Base-by-base conservation (phyloP, 129 eudicot species). In the Arctium minus region DNA sequence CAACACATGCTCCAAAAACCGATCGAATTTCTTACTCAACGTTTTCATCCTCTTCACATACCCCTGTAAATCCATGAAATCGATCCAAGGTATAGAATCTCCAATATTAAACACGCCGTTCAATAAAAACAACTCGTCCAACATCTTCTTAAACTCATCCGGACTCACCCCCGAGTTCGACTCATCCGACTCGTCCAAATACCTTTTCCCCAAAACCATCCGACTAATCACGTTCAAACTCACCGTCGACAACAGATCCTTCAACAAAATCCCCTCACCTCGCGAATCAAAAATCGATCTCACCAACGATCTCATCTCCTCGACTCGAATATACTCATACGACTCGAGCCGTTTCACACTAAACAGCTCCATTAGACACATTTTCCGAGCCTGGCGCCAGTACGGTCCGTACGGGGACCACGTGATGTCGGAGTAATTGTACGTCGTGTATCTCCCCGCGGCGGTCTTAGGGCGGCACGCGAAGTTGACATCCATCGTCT, bases 81-180 rank as follows among this genome's bases (percentile, higher is more conserved):
- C 82, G 27, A 92, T 17, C 83, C 87, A 92, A 1, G 98, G 97
- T 1, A 93, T 93, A 32, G 85, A 85, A 86, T 94, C 98, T 2
- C 98, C 98, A 0, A 94, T 88, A 10, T 94, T 94, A 3, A 94
- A 73, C 67, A 92, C 98, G 1, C 97, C 98, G 32, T 94, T 94
- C 39, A 94, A 36, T 81, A 89, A 31, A 70, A 94, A 88, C 85
- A 90, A 82, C 81, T 94, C 97, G 12, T 94, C 98, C 10, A 94
- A 27, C 98, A 94, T 90, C 74, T 77, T 82, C 83, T 88, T 91
- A 71, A 91, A 91, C 73, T 91, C 98, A 6, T 89, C 97, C 0
- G 90, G 91, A 39, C 83, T 72, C 74, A 93, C 90, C 0, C 87
- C 74, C 39, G 90, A 79, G 69, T 87, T 79, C 12, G 79, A 75